These are phyloP conservation scores for Pseudogymnoascus sp. DNA, from an alignment of 2,329 filamentous ascomycete genomes.

Conservation along the genomic window DNA sequence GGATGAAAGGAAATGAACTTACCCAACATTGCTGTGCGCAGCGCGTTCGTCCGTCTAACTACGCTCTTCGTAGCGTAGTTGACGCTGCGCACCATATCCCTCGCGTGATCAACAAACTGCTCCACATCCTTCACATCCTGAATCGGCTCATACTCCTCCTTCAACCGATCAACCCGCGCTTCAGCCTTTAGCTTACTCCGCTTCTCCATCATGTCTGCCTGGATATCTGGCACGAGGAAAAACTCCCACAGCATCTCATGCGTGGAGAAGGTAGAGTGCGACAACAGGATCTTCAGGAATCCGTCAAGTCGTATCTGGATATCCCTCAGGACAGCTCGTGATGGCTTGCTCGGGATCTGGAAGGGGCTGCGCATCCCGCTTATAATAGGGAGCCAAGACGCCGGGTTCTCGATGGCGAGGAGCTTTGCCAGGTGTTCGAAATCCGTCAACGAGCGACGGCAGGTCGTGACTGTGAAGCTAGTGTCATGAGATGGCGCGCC, in stretches of 20 bases:
- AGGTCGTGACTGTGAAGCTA: slow-evolving; percentile 90
- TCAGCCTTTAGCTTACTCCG: slow-evolving; percentile 81
- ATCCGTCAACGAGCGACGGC: slow-evolving; percentile 75
- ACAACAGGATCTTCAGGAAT: slow-evolving; percentile 78
- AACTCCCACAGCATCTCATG: slow-evolving; percentile 99
- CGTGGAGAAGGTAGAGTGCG: slow-evolving; percentile 85
- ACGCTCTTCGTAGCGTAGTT: slow-evolving; percentile 77
- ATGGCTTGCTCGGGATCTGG: slow-evolving; percentile 86
- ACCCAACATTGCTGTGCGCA: slow-evolving; percentile 58
- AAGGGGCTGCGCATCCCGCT: slow-evolving; percentile 77
- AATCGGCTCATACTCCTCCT: slow-evolving; percentile 81
- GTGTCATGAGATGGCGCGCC: slow-evolving; percentile 74
- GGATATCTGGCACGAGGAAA: slow-evolving; percentile 90
- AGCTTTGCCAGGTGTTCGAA: slow-evolving; percentile 86
- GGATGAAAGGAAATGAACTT: slow-evolving; percentile 23
- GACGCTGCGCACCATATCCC: slow-evolving; percentile 79
- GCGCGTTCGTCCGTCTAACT: slow-evolving; percentile 67
- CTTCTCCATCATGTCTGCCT: slow-evolving; percentile 81
- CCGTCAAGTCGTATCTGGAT: slow-evolving; percentile 79
- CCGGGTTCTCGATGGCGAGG: slow-evolving; percentile 81
- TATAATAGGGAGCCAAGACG: slow-evolving; percentile 84
- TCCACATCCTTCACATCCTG: slow-evolving; percentile 82
- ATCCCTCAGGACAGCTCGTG: slow-evolving; percentile 76
- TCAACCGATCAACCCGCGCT: slow-evolving; percentile 71
- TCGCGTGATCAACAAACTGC: slow-evolving; percentile 82